phyloP scores from a whole-genome alignment of 2,329 filamentous ascomycete species.

The Aspergillus neoniger region DNA sequence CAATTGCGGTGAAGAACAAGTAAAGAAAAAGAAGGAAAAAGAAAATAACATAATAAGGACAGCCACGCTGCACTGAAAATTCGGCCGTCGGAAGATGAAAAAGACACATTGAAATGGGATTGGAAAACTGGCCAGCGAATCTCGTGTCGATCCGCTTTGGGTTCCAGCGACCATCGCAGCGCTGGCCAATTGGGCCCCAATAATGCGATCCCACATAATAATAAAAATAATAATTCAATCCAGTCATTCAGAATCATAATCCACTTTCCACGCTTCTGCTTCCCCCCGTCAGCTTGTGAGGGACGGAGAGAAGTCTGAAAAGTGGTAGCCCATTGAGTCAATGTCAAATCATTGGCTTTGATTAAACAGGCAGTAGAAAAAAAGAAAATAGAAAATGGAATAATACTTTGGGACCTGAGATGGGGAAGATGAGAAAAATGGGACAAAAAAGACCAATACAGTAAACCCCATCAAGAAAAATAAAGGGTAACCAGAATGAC shows the following conservation, averaged over 20 bases:
- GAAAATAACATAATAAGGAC: background rate
- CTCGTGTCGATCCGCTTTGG: slow-evolving; percentile 19
- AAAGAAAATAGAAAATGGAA: background rate
- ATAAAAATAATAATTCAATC: background rate
- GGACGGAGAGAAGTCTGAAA: too few relatives aligned
- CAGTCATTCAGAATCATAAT: slow-evolving; percentile 1
- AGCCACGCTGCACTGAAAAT: background rate
- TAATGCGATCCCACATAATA: slow-evolving; percentile 12
- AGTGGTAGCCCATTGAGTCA: too few relatives aligned
- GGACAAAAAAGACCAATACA: background rate
- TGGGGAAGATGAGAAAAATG: background rate
- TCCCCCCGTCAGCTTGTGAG: too few relatives aligned
- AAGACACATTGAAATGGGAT: background rate
- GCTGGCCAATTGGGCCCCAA: slow-evolving; percentile 16
- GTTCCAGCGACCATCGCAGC: slow-evolving; percentile 7
- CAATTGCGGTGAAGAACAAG: background rate
- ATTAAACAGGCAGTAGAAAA: slow-evolving; percentile 1
- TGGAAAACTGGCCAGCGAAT: slow-evolving; percentile 8
- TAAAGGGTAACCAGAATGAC: slow-evolving; percentile 7
- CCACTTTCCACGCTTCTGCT: background rate
- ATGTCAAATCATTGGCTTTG: slow-evolving; percentile 1
- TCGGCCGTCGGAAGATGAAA: background rate
- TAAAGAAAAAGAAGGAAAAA: background rate
- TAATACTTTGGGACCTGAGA: too few relatives aligned
- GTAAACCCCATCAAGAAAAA: slow-evolving; percentile 5